Conservation (phyloP, 1,284 basidiomycete species). For the Rugosomyces carneus region DNA sequence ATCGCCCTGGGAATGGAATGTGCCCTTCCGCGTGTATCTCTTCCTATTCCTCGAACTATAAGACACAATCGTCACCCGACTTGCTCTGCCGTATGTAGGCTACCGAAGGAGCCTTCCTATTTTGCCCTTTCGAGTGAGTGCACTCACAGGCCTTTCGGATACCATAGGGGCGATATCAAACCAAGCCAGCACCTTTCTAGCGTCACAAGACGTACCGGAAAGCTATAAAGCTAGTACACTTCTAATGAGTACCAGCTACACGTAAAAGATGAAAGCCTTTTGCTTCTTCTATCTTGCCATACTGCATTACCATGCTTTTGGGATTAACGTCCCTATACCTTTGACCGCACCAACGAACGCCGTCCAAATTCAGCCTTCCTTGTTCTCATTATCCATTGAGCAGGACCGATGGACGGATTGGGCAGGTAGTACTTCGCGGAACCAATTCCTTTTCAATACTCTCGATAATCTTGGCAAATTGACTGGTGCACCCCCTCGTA, state of each 20-base stretch:
- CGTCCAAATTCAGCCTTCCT: conserved; percentile 31
- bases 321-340: conserved; percentile 10
- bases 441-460: conserved; percentile 51
- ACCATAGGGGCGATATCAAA: neutral
- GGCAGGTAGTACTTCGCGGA: conserved; percentile 44
- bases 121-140: neutral
- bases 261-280: neutral
- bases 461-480: conserved; percentile 47
- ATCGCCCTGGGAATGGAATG: neutral
- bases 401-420: conserved; percentile 65
- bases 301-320: conserved; percentile 3
- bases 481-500: conserved; percentile 45
- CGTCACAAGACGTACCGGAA: conserved; percentile 3
- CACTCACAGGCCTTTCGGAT: conserved; percentile 1
- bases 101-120: neutral
- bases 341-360: conserved; percentile 10
- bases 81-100: neutral
- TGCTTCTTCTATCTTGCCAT: conserved; percentile 6
- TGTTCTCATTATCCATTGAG: conserved; percentile 61
- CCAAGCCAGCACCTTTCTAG: neutral
- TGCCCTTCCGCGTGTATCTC: neutral
- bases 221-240: conserved; percentile 2
- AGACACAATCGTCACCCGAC: neutral
- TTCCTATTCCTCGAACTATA: neutral
- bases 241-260: neutral